Evolutionary conservation across 805 yeast genomes (phyloP).

Genomic region (Torulaspora maleeae): DNA sequence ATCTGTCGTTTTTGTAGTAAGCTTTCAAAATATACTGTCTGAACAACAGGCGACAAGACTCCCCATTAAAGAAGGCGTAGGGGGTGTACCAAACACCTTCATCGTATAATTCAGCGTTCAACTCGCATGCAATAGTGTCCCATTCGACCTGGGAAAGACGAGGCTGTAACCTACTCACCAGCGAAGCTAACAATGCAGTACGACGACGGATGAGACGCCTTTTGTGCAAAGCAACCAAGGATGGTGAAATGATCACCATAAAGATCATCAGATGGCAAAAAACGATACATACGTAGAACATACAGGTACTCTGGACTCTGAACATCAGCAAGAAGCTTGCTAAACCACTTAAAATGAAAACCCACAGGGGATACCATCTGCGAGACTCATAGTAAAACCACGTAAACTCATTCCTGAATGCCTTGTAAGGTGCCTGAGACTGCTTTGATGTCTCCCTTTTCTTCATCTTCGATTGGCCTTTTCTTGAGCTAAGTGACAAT

Average conservation of each 20-base stretch:
- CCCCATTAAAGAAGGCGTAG: background rate
- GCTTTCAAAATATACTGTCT: background rate
- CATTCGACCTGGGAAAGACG: background rate
- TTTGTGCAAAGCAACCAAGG: no score
- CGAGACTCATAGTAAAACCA: background rate
- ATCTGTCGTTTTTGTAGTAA: no score
- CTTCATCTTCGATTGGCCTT: background rate
- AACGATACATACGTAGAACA: background rate
- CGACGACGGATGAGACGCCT: background rate
- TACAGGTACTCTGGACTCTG: background rate
- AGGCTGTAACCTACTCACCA: background rate
- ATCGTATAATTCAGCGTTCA: background rate
- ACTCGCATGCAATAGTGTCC: background rate
- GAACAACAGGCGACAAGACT: background rate
- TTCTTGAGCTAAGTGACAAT: background rate
- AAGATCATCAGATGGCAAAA: background rate
- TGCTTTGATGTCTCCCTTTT: background rate
- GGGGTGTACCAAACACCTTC: conserved; percentile 1
- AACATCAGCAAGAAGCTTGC: background rate
- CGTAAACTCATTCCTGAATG: background rate
- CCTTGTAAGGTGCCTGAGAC: background rate
- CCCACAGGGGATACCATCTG: background rate
- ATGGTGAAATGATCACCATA: no score
- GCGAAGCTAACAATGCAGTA: background rate
- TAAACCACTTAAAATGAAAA: background rate